Conservation (phyloP, 345 rosid species). For the Citrus inodora region DNA sequence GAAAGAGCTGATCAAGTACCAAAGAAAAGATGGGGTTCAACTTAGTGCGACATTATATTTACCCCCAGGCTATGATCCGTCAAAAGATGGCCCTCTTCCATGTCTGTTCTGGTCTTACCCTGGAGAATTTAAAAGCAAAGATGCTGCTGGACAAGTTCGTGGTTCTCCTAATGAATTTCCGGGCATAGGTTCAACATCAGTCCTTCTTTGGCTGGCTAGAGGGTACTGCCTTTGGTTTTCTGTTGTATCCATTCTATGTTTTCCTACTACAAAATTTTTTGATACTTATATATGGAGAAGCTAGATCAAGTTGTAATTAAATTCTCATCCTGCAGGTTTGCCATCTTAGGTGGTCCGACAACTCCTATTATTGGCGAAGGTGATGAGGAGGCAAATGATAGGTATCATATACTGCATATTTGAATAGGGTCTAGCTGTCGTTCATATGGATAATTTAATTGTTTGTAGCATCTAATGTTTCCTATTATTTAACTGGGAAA, state of each 20-base stretch:
- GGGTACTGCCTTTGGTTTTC: constrained; percentile 39
- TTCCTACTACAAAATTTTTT: constrained; percentile 10
- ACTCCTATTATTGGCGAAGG: constrained; percentile 99
- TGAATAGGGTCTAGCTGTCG: background rate
- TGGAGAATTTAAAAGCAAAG: constrained; percentile 99
- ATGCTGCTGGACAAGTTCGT: constrained; percentile 99
- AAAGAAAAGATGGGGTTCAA: constrained; percentile 93
- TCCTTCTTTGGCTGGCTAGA: constrained; percentile 98
- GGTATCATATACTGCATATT: constrained; percentile 33
- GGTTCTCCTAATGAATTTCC: constrained; percentile 99
- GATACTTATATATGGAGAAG: constrained; percentile 9
- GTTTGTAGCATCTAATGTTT: background rate
- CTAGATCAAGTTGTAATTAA: constrained; percentile 17
- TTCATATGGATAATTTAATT: background rate
- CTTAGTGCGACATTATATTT: constrained; percentile 92
- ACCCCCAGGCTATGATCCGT: constrained; percentile 88
- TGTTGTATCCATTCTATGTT: constrained; percentile 3
- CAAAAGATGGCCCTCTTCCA: constrained; percentile 90
- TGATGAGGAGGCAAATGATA: constrained; percentile 95
- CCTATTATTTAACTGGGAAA: background rate
- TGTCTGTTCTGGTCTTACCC: constrained; percentile 97
- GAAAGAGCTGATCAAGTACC: constrained; percentile 97
- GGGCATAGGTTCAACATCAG: constrained; percentile 91
- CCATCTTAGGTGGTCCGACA: constrained; percentile 95
- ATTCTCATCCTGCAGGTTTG: constrained; percentile 54